Percentiles rank a stretch among this genome's conserved stretches.
These are phyloP conservation scores for Collybia sordida DNA, from an alignment of 768 basidiomycete genomes.

Conservation along the genomic window DNA sequence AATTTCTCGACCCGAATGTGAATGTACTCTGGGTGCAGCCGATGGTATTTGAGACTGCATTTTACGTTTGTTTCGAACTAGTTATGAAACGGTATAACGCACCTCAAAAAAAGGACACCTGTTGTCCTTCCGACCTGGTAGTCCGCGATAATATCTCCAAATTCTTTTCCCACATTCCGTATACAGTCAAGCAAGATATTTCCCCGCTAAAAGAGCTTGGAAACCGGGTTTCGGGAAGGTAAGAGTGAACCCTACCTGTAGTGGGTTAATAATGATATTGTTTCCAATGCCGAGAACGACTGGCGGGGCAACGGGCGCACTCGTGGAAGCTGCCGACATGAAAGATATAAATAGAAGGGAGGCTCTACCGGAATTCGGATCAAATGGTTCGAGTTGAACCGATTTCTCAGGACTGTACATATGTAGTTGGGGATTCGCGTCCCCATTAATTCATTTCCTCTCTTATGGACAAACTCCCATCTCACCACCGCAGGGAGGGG, in stretches of 20 bases:
- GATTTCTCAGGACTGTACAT: neutral
- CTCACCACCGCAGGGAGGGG: conserved; percentile 10
- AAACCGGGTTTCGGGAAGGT: too few species aligned
- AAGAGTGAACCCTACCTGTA: conserved; percentile 41
- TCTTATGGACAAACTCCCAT: conserved; percentile 34
- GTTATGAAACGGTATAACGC: conserved; percentile 3
- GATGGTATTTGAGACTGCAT: conserved; percentile 85
- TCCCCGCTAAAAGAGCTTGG: conserved; percentile 51
- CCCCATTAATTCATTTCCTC: conserved; percentile 5
- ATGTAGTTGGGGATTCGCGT: conserved; percentile 6
- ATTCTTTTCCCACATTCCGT: conserved; percentile 89
- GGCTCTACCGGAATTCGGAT: conserved; percentile 12
- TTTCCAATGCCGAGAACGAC: conserved; percentile 66
- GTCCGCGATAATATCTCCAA: conserved; percentile 90
- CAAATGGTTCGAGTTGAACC: conserved; percentile 6
- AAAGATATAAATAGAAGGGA: conserved; percentile 5
- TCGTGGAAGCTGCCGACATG: conserved; percentile 17
- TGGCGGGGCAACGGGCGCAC: conserved; percentile 45
- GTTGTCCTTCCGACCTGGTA: conserved; percentile 96
- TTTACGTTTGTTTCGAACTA: neutral
- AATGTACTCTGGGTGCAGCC: conserved; percentile 96
- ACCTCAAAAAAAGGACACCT: conserved; percentile 92
- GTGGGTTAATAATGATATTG: conserved; percentile 61
- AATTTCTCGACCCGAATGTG: conserved; percentile 88
- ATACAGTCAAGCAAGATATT: conserved; percentile 90